Conservation (phyloP, 371 early-diverging fungal genomes). For the Apophysomyces elegans region DNA sequence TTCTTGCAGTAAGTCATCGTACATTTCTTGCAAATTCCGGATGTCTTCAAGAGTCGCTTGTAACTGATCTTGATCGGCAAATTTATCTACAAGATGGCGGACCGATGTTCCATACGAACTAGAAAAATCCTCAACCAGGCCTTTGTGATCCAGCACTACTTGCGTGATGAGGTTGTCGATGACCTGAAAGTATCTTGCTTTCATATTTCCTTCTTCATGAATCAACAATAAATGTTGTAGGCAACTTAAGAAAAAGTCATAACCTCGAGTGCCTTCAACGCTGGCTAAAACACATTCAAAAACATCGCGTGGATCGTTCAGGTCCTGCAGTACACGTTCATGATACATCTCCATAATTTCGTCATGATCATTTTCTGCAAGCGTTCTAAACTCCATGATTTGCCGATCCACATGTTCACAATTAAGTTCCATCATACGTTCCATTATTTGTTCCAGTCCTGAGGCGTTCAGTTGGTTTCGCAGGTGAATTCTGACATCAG, state of each 20-base stretch:
- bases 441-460: conserved; percentile 73
- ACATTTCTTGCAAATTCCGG: conserved; percentile 51
- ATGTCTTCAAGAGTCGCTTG: conserved; percentile 70
- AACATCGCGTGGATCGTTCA: conserved; percentile 81
- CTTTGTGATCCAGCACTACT: conserved; percentile 82
- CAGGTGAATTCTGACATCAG: conserved; percentile 77
- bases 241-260: conserved; percentile 79
- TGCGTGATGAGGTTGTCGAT: conserved; percentile 82
- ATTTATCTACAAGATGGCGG: conserved; percentile 74
- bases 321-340: conserved; percentile 73
- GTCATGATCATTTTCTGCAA: conserved; percentile 78
- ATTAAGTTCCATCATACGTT: conserved; percentile 70
- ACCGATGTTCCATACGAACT: conserved; percentile 69
- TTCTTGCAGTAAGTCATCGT: conserved; percentile 40
- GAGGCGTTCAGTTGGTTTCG: conserved; percentile 80
- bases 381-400: conserved; percentile 71
- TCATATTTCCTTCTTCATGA: conserved; percentile 63
- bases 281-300: conserved; percentile 75
- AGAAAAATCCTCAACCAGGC: conserved; percentile 70
- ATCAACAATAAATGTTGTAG: conserved; percentile 79
- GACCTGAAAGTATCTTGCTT: conserved; percentile 77
- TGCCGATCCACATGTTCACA: conserved; percentile 76
- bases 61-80: conserved; percentile 79
- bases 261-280: conserved; percentile 76
- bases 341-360: conserved; percentile 81